phyloP scores from a whole-genome alignment of 495 filamentous ascomycete species.

The Xylona heveae region DNA sequence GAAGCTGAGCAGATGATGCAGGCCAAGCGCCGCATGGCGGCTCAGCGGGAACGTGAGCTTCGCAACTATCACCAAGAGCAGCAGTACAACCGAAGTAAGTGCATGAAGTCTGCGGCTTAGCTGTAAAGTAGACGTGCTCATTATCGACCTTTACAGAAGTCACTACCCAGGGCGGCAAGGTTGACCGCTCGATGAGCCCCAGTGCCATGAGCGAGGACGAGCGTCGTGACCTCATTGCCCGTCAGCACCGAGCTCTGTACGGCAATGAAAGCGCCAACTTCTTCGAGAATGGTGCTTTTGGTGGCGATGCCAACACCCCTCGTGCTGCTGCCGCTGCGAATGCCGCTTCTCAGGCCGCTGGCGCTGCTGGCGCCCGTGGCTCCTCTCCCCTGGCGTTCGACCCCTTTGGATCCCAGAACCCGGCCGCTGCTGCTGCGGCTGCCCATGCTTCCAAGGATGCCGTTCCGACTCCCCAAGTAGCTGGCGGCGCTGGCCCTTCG shows the following conservation, averaged over 20 bases:
- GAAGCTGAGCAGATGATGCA: conserved; percentile 98
- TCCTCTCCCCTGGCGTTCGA: conserved; percentile 31
- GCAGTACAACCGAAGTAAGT: conserved; percentile 93
- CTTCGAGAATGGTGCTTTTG: conserved; percentile 34
- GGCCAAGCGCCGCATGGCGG: conserved; percentile 94
- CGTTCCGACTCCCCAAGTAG: conserved; percentile 6
- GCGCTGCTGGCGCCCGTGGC: conserved; percentile 21
- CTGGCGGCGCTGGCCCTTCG: conserved; percentile 15
- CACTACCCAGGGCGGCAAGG: conserved; percentile 49
- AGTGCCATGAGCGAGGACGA: conserved; percentile 86
- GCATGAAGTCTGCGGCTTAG: conserved; percentile 15
- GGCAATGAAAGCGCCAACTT: conserved; percentile 47
- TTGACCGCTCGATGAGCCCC: conserved; percentile 82
- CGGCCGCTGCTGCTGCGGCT: conserved; percentile 14
- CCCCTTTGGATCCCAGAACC: conserved; percentile 29
- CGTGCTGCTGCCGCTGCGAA: conserved; percentile 32
- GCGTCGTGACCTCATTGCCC: conserved; percentile 84
- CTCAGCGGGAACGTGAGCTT: conserved; percentile 95
- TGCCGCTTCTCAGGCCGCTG: conserved; percentile 18
- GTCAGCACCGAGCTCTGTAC: conserved; percentile 83
- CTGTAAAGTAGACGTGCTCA: conserved; percentile 27
- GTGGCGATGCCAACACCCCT: conserved; percentile 35
- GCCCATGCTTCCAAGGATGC: conserved; percentile 20
- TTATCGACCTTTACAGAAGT: conserved; percentile 41
- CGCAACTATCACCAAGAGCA: conserved; percentile 99